Evolutionary conservation across 768 basidiomycete species (phyloP).

Genomic region (Lactarius sp.): DNA sequence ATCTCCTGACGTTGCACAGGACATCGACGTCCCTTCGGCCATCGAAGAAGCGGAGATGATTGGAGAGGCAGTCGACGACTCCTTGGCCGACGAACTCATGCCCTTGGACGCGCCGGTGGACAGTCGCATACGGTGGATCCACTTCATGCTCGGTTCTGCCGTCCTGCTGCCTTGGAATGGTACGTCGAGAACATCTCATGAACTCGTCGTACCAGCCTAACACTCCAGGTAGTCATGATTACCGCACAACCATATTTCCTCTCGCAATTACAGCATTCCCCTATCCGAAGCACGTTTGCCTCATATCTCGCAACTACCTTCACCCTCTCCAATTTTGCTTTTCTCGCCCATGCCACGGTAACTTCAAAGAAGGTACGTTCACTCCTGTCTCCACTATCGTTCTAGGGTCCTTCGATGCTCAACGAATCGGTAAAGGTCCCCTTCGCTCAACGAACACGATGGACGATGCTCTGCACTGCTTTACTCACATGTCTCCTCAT

Average conservation of each 20-base stretch:
- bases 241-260: slow-evolving; percentile 82
- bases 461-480: slow-evolving; percentile 46
- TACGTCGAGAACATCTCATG: slow-evolving; percentile 33
- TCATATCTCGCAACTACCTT: slow-evolving; percentile 44
- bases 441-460: slow-evolving; percentile 53
- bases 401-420: neutral
- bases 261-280: slow-evolving; percentile 58
- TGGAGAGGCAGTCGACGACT: slow-evolving; percentile 13
- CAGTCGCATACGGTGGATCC: slow-evolving; percentile 52
- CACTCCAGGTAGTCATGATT: slow-evolving; percentile 61
- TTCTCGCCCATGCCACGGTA: slow-evolving; percentile 69
- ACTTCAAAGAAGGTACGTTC: slow-evolving; percentile 59
- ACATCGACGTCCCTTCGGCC: slow-evolving; percentile 6
- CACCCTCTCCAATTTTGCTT: slow-evolving; percentile 61
- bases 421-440: slow-evolving; percentile 42
- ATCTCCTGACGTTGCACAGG: slow-evolving; percentile 2
- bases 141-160: slow-evolving; percentile 73
- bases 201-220: slow-evolving; percentile 2
- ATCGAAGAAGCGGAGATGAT: slow-evolving; percentile 10
- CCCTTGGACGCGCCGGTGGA: slow-evolving; percentile 33
- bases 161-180: slow-evolving; percentile 89
- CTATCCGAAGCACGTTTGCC: slow-evolving; percentile 45
- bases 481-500: slow-evolving; percentile 55
- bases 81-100: neutral
- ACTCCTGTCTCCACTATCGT: neutral